Evolutionary conservation across 345 rosid species (phyloP).

Genomic region (Linum tenue): DNA sequence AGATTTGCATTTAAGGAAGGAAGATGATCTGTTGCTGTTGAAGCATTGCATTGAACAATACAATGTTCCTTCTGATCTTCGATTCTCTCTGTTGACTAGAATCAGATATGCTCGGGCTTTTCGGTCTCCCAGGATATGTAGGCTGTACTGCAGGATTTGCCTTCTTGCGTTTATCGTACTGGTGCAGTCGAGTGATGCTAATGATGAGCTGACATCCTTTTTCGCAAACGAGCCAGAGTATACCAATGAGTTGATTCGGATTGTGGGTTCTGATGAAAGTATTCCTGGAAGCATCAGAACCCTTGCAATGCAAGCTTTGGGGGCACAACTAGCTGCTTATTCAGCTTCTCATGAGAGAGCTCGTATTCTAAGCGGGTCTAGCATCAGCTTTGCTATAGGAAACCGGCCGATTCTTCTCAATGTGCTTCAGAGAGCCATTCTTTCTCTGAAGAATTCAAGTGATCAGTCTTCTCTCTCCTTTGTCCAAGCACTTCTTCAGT

Average conservation of each 20-base stretch:
- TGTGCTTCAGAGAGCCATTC: conserved; percentile 91
- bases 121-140: conserved; percentile 72
- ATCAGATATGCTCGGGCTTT: conserved; percentile 90
- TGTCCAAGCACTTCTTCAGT: conserved; percentile 91
- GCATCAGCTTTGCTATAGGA: conserved; percentile 87
- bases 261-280: conserved; percentile 78
- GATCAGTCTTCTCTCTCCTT: conserved; percentile 85
- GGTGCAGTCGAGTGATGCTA: conserved; percentile 90
- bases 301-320: conserved; percentile 89
- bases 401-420: conserved; percentile 84
- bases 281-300: conserved; percentile 80
- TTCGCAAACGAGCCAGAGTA: conserved; percentile 95
- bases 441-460: conserved; percentile 62
- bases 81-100: conserved; percentile 80
- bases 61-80: conserved; percentile 63
- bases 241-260: conserved; percentile 86
- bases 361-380: conserved; percentile 82
- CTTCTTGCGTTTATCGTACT: conserved; percentile 90
- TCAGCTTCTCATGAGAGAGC: conserved; percentile 93
- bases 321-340: conserved; percentile 91
- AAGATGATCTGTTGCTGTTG: conserved; percentile 73
- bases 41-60: conserved; percentile 70
- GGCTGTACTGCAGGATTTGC: conserved; percentile 86
- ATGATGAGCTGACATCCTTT: conserved; percentile 77
- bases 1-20: conserved; percentile 72